phyloP scores from a whole-genome alignment of 108 stramenopile species.

The Stephanodiscus minutulus region DNA sequence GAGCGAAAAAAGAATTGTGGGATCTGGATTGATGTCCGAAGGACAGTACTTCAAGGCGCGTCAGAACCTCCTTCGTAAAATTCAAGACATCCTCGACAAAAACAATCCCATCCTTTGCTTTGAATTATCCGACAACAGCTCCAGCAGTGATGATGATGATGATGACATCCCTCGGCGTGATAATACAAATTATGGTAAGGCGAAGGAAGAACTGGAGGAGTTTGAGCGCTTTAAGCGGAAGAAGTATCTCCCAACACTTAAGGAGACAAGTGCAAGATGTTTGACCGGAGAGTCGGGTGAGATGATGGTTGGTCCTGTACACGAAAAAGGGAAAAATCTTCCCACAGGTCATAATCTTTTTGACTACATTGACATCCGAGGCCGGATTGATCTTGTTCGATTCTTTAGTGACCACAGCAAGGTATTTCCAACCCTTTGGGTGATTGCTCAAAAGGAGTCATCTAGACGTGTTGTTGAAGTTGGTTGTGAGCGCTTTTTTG shows the following conservation, averaged over 20 bases:
- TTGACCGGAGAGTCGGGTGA: no score
- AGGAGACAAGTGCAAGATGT: no score
- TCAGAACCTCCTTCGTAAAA: neutral
- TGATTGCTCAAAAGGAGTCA: constrained; percentile 7
- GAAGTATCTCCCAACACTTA: no score
- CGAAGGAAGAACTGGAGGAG: no score
- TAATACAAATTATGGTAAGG: no score
- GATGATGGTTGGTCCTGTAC: neutral
- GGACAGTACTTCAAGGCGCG: constrained; percentile 6
- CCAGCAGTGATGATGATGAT: neutral
- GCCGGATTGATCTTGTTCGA: neutral
- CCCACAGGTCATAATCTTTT: neutral
- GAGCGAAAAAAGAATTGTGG: constrained; percentile 1
- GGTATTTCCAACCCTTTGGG: constrained; percentile 1
- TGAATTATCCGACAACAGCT: neutral
- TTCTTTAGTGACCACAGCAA: neutral
- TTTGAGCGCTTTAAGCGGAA: no score
- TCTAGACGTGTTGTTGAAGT: constrained; percentile 14
- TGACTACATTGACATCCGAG: neutral
- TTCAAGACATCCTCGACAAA: neutral
- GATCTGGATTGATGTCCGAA: constrained; percentile 20
- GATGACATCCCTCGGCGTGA: no score
- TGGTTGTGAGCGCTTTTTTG: constrained; percentile 17
- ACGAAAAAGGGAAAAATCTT: neutral
- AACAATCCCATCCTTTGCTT: neutral